These are phyloP conservation scores for Brassica nigra DNA, from an alignment of 345 rosid species.

Conservation along the genomic window DNA sequence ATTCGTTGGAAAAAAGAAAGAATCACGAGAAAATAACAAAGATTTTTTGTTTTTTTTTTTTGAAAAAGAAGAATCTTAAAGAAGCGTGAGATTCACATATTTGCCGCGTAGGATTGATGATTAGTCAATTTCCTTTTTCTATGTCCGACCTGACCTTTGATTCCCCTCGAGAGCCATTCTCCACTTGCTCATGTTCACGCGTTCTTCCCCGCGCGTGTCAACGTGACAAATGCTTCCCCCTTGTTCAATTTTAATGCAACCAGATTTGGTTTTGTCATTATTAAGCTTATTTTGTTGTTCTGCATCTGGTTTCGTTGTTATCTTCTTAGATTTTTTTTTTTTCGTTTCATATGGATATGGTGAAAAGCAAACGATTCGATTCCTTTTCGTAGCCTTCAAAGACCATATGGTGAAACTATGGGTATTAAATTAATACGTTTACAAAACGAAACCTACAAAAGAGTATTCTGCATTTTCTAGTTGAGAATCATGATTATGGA, in stretches of 20 bases:
- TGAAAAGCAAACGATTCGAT: background rate
- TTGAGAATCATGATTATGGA: background rate
- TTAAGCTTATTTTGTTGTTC: background rate
- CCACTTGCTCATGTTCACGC: background rate
- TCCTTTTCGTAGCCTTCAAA: background rate
- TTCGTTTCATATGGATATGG: background rate
- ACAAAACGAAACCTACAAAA: background rate
- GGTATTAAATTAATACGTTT: background rate
- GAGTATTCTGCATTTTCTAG: background rate
- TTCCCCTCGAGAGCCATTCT: slow-evolving; percentile 30
- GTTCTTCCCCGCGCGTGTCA: background rate
- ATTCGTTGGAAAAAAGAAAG: slow-evolving; percentile 17
- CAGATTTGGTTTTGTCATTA: slow-evolving; percentile 27
- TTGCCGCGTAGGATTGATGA: slow-evolving; percentile 18
- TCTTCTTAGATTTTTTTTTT: slow-evolving; percentile 4
- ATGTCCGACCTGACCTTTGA: slow-evolving; percentile 34
- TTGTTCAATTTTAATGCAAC: slow-evolving; percentile 15
- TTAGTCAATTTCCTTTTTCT: background rate
- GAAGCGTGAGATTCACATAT: slow-evolving; percentile 38
- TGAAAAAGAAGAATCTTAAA: slow-evolving; percentile 17
- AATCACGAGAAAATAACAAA: slow-evolving; percentile 26
- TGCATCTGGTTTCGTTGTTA: background rate
- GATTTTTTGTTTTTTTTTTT: background rate
- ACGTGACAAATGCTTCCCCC: slow-evolving; percentile 9
- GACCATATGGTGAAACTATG: background rate